Evolutionary conservation across 2,329 filamentous ascomycete genomes (phyloP).

Genomic region (Exophiala sideris): DNA sequence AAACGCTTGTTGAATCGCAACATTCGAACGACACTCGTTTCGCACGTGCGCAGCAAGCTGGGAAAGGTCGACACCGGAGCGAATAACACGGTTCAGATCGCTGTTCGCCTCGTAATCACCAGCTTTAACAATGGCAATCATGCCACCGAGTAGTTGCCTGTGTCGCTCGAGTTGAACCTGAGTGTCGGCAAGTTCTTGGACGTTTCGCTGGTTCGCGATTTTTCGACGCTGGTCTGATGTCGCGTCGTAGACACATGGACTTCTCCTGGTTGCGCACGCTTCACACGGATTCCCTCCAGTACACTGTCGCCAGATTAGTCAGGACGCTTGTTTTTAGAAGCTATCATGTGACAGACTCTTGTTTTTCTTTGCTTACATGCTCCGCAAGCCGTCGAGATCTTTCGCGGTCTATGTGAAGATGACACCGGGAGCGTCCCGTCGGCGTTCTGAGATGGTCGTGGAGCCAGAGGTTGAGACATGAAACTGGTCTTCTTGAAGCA

Average conservation of each 20-base stretch:
- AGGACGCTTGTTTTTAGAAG: background rate
- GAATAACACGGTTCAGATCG: conserved; percentile 23
- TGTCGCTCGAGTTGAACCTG: conserved; percentile 23
- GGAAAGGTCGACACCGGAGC: conserved; percentile 24
- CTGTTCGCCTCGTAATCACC: conserved; percentile 16
- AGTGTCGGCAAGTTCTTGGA: conserved; percentile 25
- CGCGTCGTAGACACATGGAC: conserved; percentile 26
- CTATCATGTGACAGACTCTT: conserved; percentile 12
- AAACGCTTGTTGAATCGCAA: conserved; percentile 23
- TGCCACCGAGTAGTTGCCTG: conserved; percentile 26
- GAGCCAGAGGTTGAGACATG: conserved; percentile 27
- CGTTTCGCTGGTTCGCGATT: conserved; percentile 27
- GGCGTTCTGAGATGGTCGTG: conserved; percentile 12
- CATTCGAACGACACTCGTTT: conserved; percentile 25
- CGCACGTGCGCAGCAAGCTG: conserved; percentile 27
- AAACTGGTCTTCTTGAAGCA: background rate
- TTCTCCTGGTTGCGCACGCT: conserved; percentile 24
- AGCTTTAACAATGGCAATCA: conserved; percentile 26
- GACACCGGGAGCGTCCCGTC: background rate
- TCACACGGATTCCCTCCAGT: conserved; percentile 26
- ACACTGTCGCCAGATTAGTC: conserved; percentile 18
- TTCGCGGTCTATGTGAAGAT: conserved; percentile 19
- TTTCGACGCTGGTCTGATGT: conserved; percentile 28
- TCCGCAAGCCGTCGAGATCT: conserved; percentile 29
- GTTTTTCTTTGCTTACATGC: conserved; percentile 29